These are phyloP conservation scores for Aurinia saxatilis DNA, from an alignment of 345 rosid genomes.

Conservation along the genomic window DNA sequence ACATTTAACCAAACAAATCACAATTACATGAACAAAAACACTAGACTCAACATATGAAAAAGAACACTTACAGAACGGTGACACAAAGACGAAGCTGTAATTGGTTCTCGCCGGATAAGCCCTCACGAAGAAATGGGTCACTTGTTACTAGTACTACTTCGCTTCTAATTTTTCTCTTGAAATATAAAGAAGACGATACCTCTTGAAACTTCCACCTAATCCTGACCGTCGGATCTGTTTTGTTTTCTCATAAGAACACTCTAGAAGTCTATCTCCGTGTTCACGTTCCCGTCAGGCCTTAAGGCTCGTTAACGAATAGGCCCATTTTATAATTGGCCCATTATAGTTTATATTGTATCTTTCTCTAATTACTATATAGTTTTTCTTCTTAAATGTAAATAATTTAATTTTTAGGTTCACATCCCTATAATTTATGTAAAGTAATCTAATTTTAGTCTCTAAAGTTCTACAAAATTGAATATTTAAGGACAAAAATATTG, in stretches of 20 bases:
- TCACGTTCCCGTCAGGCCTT: neutral
- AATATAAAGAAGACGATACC: constrained; percentile 1
- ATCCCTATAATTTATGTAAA: too few species aligned
- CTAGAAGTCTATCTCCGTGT: constrained; percentile 7
- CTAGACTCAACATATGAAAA: neutral
- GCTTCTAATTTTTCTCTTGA: neutral
- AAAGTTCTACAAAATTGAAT: too few species aligned
- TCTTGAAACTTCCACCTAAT: constrained; percentile 16
- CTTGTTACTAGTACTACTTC: neutral
- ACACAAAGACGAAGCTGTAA: neutral
- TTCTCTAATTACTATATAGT: neutral
- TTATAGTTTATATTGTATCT: neutral
- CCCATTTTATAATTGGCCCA: constrained; percentile 7
- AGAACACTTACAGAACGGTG: neutral
- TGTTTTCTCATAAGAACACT: neutral
- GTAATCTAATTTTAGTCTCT: too few species aligned
- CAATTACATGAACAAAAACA: neutral
- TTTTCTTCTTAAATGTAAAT: too few species aligned
- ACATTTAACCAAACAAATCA: neutral
- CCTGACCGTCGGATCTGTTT: constrained; percentile 7
- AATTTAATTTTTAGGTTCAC: too few species aligned
- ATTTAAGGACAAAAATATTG: too few species aligned
- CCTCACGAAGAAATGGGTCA: neutral
- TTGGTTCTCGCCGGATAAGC: constrained; percentile 1
- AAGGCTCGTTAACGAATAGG: neutral